Conservation (phyloP, 208 protist species). For the Jaenimonas drosophilae region DNA sequence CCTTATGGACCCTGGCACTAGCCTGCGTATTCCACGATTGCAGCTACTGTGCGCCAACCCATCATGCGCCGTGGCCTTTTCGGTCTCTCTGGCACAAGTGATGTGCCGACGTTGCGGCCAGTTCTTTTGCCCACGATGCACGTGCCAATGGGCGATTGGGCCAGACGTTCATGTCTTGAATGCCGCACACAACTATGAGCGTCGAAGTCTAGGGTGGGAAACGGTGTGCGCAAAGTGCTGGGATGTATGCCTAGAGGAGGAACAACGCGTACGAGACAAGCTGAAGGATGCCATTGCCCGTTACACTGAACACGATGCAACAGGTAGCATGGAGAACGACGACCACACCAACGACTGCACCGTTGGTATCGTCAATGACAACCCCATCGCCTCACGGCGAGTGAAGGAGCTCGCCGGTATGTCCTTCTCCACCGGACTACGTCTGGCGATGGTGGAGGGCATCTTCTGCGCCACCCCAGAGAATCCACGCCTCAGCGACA, state of each 20-base stretch:
- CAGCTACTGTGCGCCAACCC: slow-evolving; percentile 11
- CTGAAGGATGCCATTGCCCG: too few relatives aligned
- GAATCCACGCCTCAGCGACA: too few relatives aligned
- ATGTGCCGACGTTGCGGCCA: slow-evolving; percentile 69
- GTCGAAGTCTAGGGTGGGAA: slow-evolving; percentile 45
- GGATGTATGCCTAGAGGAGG: slow-evolving; percentile 21
- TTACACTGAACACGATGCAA: too few relatives aligned
- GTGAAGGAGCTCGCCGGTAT: too few relatives aligned
- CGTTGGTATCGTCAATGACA: too few relatives aligned
- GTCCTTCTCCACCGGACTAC: too few relatives aligned
- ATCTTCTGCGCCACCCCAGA: too few relatives aligned
- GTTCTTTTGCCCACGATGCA: slow-evolving; percentile 60
- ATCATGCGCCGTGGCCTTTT: slow-evolving; percentile 32
- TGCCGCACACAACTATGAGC: not conserved
- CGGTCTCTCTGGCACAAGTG: slow-evolving; percentile 19
- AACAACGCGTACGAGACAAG: slow-evolving; percentile 9
- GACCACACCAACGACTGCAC: too few relatives aligned
- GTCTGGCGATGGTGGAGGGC: too few relatives aligned
- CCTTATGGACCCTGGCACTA: slow-evolving; percentile 22
- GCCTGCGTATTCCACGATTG: slow-evolving; percentile 32
- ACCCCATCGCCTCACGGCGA: too few relatives aligned
- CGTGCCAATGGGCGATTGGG: slow-evolving; percentile 23
- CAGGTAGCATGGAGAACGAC: too few relatives aligned
- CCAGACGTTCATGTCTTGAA: slow-evolving; percentile 22
- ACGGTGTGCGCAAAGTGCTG: slow-evolving; percentile 46